These are phyloP conservation scores for Panellus pusillus DNA, from an alignment of 768 basidiomycete species.

Conservation along the genomic window DNA sequence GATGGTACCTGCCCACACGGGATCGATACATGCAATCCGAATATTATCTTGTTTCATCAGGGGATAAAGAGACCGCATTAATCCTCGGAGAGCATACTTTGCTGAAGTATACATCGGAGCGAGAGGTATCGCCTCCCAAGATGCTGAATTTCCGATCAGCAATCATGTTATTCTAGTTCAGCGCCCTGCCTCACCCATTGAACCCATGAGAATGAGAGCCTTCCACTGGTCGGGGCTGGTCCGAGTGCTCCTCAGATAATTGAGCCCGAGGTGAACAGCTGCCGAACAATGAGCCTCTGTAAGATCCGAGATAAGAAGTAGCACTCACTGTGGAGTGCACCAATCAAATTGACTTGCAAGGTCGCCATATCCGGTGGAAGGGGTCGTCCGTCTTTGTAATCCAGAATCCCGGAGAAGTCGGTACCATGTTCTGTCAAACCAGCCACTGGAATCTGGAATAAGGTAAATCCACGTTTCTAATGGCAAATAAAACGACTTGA, in stretches of 20 bases:
- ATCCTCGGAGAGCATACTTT: conserved; percentile 54
- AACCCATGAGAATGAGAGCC: conserved; percentile 52
- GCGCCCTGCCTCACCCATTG: conserved; percentile 41
- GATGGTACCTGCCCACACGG: conserved; percentile 50
- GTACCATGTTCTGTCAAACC: conserved; percentile 40
- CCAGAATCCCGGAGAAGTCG: conserved; percentile 27
- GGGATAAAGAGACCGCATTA: conserved; percentile 49
- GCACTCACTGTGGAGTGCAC: conserved; percentile 43
- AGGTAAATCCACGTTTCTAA: conserved; percentile 12
- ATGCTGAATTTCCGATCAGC: conserved; percentile 35
- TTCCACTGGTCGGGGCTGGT: conserved; percentile 41
- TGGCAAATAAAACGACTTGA: conserved; percentile 17
- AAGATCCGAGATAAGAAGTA: neutral
- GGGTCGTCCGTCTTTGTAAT: conserved; percentile 41
- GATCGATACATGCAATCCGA: conserved; percentile 48
- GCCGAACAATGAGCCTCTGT: conserved; percentile 3
- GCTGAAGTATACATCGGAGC: conserved; percentile 50
- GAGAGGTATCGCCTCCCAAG: conserved; percentile 45
- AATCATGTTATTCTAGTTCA: neutral
- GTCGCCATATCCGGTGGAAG: conserved; percentile 45
- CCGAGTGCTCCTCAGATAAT: conserved; percentile 45
- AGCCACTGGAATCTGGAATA: conserved; percentile 46
- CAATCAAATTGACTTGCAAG: conserved; percentile 50
- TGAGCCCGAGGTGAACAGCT: conserved; percentile 52
- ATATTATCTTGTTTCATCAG: conserved; percentile 37